Evolutionary conservation across 108 stramenopile species (phyloP).

Genomic region (Cyclostephanos tholiformis): DNA sequence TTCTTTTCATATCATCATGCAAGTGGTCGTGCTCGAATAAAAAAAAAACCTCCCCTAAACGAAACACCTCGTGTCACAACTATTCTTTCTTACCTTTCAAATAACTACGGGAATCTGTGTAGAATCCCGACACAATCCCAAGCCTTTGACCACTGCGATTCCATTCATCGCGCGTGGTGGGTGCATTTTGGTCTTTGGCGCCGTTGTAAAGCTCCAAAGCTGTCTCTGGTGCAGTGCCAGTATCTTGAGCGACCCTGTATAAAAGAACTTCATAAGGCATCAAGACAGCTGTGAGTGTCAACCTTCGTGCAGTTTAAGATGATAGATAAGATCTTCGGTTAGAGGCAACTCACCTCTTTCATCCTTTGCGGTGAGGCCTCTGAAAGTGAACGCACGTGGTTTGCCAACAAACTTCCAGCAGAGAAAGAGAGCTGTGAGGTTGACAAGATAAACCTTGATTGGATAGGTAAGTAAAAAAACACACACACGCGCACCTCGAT

Average conservation of each 20-base stretch:
- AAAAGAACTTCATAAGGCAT: slow-evolving; percentile 14
- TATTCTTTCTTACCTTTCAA: not conserved
- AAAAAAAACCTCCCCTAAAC: too few relatives aligned
- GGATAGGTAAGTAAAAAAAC: not conserved
- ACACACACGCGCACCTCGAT: slow-evolving; percentile 20
- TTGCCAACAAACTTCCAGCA: not conserved
- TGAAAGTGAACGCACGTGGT: slow-evolving; percentile 36
- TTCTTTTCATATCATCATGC: too few relatives aligned
- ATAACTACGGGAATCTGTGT: slow-evolving; percentile 20
- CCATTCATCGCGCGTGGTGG: slow-evolving; percentile 6
- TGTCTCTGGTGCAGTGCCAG: slow-evolving; percentile 26
- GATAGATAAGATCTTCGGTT: too few relatives aligned
- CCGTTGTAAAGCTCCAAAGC: slow-evolving; percentile 34
- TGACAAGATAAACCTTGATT: not conserved
- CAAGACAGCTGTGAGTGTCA: too few relatives aligned
- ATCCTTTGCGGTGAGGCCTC: slow-evolving; percentile 39
- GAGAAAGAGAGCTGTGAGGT: not conserved
- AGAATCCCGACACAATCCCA: slow-evolving; percentile 23
- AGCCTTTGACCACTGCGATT: not conserved
- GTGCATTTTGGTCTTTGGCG: slow-evolving; percentile 6
- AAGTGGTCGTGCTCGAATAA: too few relatives aligned
- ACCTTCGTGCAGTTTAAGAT: too few relatives aligned
- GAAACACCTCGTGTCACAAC: too few relatives aligned
- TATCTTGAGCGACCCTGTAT: slow-evolving; percentile 30
- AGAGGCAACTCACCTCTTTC: slow-evolving; percentile 10